Evolutionary conservation across 208 protist species (phyloP), one percentile per base, ranked within the genome.

Genomic region (Porcisia hertigi): DNA sequence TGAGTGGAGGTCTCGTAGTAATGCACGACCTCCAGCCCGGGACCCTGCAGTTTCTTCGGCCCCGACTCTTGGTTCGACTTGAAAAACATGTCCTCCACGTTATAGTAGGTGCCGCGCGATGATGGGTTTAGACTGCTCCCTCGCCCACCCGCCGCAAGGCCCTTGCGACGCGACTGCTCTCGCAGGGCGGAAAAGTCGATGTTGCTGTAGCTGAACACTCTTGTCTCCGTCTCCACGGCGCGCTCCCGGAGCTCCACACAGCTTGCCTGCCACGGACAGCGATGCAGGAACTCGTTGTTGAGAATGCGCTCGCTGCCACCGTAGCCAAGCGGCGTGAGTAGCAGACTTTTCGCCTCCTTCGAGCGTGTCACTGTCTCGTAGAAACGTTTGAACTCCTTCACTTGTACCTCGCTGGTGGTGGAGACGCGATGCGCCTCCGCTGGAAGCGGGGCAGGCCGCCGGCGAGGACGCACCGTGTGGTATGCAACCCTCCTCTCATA

Each of bases 1-100:
- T 47, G n/a, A n/a, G 67, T 78, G 23, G 76, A 82, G 3, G 81
- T 82, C 58, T 85, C 81, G 66, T 81, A 85, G 81, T 80, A 82
- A 59, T 82, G 77, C 49, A 85, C 81, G 1, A 85, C 81, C 25
- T 85, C 81, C 55, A 85, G 71, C 23, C 69, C 80, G 16, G 74
- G 80, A 7, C 73, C 73, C 60, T 62, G 52, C 41, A 69, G 77
- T 23, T 55, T 25, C 55, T 59, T 34, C 23, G n/a, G 45, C 4
- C 16, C 54, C 30, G 52, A 57, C 34, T 53, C 25, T 25, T 55
- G 43, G 18, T 65, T 39, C 1, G 71, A 20, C 47, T 69, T 71
- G 30, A 39, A 23, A 6, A 67, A 58, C 72, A 81, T 71, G 66
- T 77, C 71, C 65, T 81, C 77, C 69, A 75, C 70, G 43, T 83